Evolutionary conservation across 768 basidiomycete genomes (phyloP), one percentile per base, ranked within the genome.

Genomic region (Hericium coralloides): DNA sequence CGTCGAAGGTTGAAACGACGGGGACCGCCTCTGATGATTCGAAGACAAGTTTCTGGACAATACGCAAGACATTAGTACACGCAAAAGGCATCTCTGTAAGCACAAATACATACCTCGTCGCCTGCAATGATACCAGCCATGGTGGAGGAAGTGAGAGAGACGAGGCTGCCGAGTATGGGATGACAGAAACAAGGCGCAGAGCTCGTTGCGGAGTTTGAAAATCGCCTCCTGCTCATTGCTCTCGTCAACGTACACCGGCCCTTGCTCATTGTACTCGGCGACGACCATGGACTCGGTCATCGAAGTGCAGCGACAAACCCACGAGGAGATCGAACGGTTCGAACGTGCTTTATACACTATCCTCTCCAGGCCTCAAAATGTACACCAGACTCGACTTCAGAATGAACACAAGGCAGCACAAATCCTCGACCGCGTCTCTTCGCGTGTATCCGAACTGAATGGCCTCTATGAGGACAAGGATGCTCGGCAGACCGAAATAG

Each of bases 311-410:
- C 85, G 95, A 53, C 93, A 94, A 65, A 89, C 87, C 12, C 95
- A 98, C 73, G 94, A 98, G 73, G 95, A 98, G 70, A 80, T 93
- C 23, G 95, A 99, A 73, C 85, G 89, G 53, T 89, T 92, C 63
- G 89, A 98, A 69, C 79, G 84, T 50, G 92, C 89, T 10, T 79
- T 98, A 17, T 91, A 92, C 56, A 85, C 85, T 3, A 76, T 97
- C 15, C 80, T 98, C 31, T 87, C 91, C 14, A 77, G 87, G 59
- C 81, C 77, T 53, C 74, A 79, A 59, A 65, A 79, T 2, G 76
- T 79, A 6, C 88, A 90, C 64, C 85, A 89, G 65, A 68, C 71
- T 53, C 78, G 71, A 52, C 69, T 92, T 26, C 84, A 87, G 66
- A 86, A 84, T 56, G 89, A 95, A 68, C 92, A 98, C 74, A 92